Evolutionary conservation across 768 basidiomycete genomes (phyloP).

Genomic region (Trametes punicea): DNA sequence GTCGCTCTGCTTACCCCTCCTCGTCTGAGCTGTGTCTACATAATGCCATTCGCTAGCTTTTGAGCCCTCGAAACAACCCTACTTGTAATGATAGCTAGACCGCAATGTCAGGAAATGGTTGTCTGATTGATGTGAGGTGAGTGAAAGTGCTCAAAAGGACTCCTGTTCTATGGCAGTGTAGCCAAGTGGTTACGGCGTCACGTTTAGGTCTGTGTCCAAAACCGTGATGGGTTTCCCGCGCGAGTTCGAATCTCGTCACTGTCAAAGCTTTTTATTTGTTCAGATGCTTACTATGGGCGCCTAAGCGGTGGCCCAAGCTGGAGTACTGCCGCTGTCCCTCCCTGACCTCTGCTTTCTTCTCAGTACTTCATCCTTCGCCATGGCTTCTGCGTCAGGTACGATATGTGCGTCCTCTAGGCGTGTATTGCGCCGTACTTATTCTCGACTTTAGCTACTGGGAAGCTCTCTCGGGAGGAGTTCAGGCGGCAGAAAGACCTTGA

Average conservation of each 20-base stretch:
- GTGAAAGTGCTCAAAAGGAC: neutral
- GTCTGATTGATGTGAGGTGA: neutral
- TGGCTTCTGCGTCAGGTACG: conserved; percentile 23
- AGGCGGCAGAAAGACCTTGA: conserved; percentile 95
- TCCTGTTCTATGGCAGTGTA: conserved; percentile 41
- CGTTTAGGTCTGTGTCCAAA: conserved; percentile 44
- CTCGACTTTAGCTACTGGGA: conserved; percentile 48
- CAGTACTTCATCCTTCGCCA: neutral
- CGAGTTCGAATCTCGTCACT: conserved; percentile 62
- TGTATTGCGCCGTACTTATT: neutral
- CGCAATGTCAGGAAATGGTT: neutral
- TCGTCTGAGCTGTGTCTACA: conserved; percentile 2
- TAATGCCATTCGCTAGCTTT: conserved; percentile 14
- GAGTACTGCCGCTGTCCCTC: neutral
- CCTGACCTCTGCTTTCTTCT: neutral
- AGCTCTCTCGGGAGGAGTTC: conserved; percentile 92
- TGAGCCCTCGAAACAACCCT: conserved; percentile 10
- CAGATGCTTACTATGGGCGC: conserved; percentile 5
- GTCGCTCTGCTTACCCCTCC: neutral
- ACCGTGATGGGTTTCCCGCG: conserved; percentile 58
- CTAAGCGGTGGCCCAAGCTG: neutral
- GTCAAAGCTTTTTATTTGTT: conserved; percentile 32
- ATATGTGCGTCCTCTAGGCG: neutral
- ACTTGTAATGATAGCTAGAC: conserved; percentile 15
- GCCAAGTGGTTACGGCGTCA: conserved; percentile 61